Percentiles rank a stretch among this genome's conserved stretches.
These are phyloP conservation scores for Acer campestre DNA, from an alignment of 345 rosid species.

Conservation along the genomic window DNA sequence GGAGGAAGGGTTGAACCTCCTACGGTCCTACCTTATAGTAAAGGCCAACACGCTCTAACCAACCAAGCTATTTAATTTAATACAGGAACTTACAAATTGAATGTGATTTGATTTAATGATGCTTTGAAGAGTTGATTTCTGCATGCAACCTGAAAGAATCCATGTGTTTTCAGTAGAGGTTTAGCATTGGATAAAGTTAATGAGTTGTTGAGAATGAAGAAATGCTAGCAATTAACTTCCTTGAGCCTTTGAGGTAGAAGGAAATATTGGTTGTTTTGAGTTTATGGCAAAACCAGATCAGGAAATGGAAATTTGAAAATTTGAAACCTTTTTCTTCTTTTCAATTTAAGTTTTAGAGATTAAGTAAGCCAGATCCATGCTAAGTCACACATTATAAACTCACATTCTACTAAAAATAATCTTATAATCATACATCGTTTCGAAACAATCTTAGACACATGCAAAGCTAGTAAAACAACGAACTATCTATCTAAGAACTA, in stretches of 20 bases:
- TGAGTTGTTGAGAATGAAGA: background rate
- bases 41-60: constrained; percentile 93
- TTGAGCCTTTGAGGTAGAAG: too few relatives aligned
- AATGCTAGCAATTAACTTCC: background rate
- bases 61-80: constrained; percentile 61
- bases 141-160: too few relatives aligned
- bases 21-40: constrained; percentile 95
- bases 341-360: background rate
- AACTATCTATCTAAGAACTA: background rate
- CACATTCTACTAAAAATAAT: too few relatives aligned
- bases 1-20: constrained; percentile 87
- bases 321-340: background rate
- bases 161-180: too few relatives aligned
- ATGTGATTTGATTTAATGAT: too few relatives aligned
- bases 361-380: too few relatives aligned
- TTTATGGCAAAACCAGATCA: too few relatives aligned
- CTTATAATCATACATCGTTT: background rate
- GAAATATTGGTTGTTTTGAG: background rate
- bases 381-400: too few relatives aligned
- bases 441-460: background rate
- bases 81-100: too few relatives aligned
- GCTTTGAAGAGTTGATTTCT: background rate
- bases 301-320: too few relatives aligned
- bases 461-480: background rate
- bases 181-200: background rate